phyloP scores from a whole-genome alignment of 192 early-diverging fungal species.

The Allomyces javanicus region DNA sequence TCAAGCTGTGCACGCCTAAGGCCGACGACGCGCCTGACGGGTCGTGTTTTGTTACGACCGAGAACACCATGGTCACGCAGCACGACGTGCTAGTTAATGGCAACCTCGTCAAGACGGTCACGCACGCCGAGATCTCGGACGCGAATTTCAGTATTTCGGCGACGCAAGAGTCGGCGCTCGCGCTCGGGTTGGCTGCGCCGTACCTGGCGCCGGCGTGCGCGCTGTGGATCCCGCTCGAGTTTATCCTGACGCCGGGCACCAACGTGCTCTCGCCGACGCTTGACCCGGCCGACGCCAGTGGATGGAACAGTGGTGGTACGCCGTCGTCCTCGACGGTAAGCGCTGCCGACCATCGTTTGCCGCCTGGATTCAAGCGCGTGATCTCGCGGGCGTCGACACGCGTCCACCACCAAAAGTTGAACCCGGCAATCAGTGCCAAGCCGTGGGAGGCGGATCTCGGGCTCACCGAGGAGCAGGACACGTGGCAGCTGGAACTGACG shows the following conservation, averaged over 20 bases:
- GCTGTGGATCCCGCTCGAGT: neutral
- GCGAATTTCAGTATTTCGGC: neutral
- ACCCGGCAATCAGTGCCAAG: neutral
- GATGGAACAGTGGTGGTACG: too few relatives aligned
- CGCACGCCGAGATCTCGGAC: neutral
- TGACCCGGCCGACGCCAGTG: neutral
- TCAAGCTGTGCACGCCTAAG: neutral
- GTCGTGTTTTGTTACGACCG: neutral
- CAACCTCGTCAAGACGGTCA: neutral
- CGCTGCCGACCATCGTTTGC: neutral
- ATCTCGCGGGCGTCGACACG: neutral
- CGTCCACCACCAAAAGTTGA: neutral
- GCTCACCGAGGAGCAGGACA: neutral
- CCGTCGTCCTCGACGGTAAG: too few relatives aligned
- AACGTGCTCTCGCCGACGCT: neutral
- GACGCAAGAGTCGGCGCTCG: neutral
- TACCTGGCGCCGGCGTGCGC: neutral
- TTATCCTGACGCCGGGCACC: neutral
- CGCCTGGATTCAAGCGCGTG: neutral
- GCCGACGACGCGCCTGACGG: neutral
- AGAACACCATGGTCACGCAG: neutral
- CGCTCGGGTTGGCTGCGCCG: neutral
- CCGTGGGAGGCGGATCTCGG: neutral
- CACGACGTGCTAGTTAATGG: neutral
- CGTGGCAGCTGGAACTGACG: neutral